Conservation (phyloP, 164 flowering plant genomes). For the Malania oleifera region DNA sequence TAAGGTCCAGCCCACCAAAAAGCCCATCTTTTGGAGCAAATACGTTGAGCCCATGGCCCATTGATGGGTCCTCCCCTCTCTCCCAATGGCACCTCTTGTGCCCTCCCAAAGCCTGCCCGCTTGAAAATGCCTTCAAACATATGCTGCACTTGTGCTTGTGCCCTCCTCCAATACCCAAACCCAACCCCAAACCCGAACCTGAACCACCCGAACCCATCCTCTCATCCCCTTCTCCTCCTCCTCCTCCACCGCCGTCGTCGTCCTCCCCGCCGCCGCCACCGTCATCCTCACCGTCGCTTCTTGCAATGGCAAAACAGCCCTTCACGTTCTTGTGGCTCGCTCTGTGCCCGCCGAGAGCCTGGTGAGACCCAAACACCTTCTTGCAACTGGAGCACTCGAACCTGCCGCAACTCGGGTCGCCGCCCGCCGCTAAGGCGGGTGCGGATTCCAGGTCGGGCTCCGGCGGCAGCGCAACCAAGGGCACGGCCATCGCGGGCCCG, state of each 20-base stretch:
- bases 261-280: constrained; percentile 4
- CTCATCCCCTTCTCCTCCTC: constrained; percentile 7
- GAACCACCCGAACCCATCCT: constrained; percentile 9
- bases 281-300: constrained; percentile 20
- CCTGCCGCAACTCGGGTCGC: too few species aligned
- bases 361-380: constrained; percentile 74
- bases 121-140: constrained; percentile 66
- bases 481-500: constrained; percentile 8
- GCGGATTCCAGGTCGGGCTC: too few species aligned
- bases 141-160: constrained; percentile 65
- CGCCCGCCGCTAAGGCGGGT: constrained; percentile 8
- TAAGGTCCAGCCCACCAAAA: constrained; percentile 37
- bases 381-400: constrained; percentile 86
- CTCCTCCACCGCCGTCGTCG: neutral
- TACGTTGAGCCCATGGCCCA: constrained; percentile 7
- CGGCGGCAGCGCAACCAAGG: neutral
- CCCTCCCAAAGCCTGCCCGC: constrained; percentile 85
- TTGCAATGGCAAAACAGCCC: constrained; percentile 70
- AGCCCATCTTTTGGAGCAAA: neutral
- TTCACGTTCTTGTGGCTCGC: constrained; percentile 82
- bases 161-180: too few species aligned
- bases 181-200: constrained; percentile 5
- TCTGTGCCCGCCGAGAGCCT: constrained; percentile 82
- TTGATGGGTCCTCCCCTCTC: constrained; percentile 32
- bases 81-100: constrained; percentile 90